A percentile compares a stretch with the other conserved stretches of the same genome.
Evolutionary conservation across 2,329 filamentous ascomycete species (phyloP).

Genomic region (Rhinocladiella similis): DNA sequence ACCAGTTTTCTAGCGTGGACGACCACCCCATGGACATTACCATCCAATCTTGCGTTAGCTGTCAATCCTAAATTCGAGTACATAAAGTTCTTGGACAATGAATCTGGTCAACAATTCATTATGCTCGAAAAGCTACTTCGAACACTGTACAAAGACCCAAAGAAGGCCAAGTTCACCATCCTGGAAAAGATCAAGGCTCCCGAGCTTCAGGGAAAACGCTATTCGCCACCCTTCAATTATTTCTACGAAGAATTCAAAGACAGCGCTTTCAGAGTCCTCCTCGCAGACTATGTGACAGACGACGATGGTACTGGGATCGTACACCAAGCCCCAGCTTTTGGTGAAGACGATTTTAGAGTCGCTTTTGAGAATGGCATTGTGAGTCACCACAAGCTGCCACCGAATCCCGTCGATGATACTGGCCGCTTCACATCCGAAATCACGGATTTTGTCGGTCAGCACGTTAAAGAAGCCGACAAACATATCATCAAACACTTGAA

Average conservation of each 20-base stretch:
- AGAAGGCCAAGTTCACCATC: constrained; percentile 83
- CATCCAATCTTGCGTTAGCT: constrained; percentile 71
- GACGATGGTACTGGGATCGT: constrained; percentile 87
- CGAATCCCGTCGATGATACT: constrained; percentile 80
- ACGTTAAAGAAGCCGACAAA: constrained; percentile 87
- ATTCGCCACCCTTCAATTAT: constrained; percentile 79
- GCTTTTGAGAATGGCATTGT: constrained; percentile 73
- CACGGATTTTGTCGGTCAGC: constrained; percentile 73
- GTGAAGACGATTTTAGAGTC: constrained; percentile 86
- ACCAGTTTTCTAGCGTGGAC: constrained; percentile 79
- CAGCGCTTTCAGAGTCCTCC: constrained; percentile 72
- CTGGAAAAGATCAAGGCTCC: constrained; percentile 72
- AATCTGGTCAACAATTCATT: constrained; percentile 74
- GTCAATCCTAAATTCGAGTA: constrained; percentile 78
- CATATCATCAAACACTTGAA: constrained; percentile 83
- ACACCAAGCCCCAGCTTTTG: constrained; percentile 83
- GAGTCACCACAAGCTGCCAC: constrained; percentile 69
- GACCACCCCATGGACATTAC: constrained; percentile 78
- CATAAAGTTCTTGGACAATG: constrained; percentile 75
- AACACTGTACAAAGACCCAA: constrained; percentile 85
- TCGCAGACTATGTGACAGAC: constrained; percentile 77
- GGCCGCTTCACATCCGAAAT: constrained; percentile 74
- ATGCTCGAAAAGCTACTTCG: constrained; percentile 73
- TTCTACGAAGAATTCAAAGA: constrained; percentile 83
- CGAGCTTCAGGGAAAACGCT: constrained; percentile 79